Base-by-base conservation (phyloP, 164 flowering plant species). In the Vitis labrusca region DNA sequence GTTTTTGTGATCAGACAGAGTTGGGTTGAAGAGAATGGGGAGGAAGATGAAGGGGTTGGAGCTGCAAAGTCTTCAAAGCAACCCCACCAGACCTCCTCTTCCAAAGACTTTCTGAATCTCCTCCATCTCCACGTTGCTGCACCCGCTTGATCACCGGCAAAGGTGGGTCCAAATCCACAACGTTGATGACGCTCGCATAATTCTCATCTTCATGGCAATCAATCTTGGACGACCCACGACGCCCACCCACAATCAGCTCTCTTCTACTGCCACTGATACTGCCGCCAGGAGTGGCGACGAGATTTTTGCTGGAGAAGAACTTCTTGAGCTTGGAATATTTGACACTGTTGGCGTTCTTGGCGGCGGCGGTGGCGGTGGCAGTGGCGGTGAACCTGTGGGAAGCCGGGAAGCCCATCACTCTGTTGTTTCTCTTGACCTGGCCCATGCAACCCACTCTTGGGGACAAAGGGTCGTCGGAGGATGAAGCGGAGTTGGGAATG, bases 91-190 rank as follows among this genome's bases (percentile, higher is more conserved):
- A 81, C 70, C 93, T 86, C 71, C 93, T 83, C 84, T 83, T 81
- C 91, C 91, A 89, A 1, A 89, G 77, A 63, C 71, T 88, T 50
- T 69, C 73, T 30, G 44, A 37, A 37, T 7, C 71, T 9, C 63
- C 71, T 32, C 65, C 72, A 17, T 6, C 69, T 29, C 8, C 68
- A 16, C 58, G 59, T 49, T 62, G 60, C 9, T 14, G 72, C 75
- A 49, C 76, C 69, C 66, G 71, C 78, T 72, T 82, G 14, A 79
- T 57, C 83, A 89, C 93, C 61, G 93, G 93, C 79, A 89, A 71
- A 1, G 93, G 93, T n/a, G 93, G 93, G 80, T 89, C 93, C 79
- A 89, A 55, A 13, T 84, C 85, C 1, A 49, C 81, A 10, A 86
- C 73, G 74, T 72, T 76, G 50, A 81, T 65, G 2, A 58, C 13